Evolutionary conservation across 108 stramenopile species (phyloP), one percentile per base, ranked within the genome.

Genomic region (Fragilariopsis cylindrus): DNA sequence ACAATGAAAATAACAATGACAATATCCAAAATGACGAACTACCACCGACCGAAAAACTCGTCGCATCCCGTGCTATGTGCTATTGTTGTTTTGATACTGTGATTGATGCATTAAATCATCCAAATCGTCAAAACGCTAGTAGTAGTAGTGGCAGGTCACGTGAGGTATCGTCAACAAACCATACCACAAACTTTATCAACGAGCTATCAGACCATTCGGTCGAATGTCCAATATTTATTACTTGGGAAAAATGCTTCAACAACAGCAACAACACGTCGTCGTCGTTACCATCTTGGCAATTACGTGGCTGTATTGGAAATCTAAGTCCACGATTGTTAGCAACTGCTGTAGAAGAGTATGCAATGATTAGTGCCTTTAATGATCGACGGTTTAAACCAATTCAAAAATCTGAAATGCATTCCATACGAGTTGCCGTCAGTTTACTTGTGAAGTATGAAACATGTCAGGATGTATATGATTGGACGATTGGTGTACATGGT

Each of bases 281-380:
- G 13, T 39, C 64, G n/a, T 16, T 42, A 18, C 7, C 70, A 13
- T 43, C 50, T 39, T 93, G 76, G 68, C 77, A 87, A 75, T 66
- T 91, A 40, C 88, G 92, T 9, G 92, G 92, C 46, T 93, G 92
- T 63, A 88, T 93, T 53, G 92, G 92, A 4, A 85, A 82, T 4
- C 75, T 93, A 3, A 40, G 84, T 5, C 85, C 90, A 41, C 70
- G 73, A 56, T 74, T 72, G 18, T 66, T 93, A 9, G 57, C 53
- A 4, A 60, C 71, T 21, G 77, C 84, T 1, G 49, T 93, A 2
- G 85, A 83, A n/a, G 88, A 89, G 55, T 93, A 90, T 79, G 84
- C 92, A 5, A 42, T 91, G 48, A 82, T 76, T 9, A 76, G 80
- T 6, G 90, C 90, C 39, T 80, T 94, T 15, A 78, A 82, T 6